These are phyloP conservation scores for Plectosphaerella plurivora DNA, from an alignment of 2,329 filamentous ascomycete genomes.

Conservation along the genomic window DNA sequence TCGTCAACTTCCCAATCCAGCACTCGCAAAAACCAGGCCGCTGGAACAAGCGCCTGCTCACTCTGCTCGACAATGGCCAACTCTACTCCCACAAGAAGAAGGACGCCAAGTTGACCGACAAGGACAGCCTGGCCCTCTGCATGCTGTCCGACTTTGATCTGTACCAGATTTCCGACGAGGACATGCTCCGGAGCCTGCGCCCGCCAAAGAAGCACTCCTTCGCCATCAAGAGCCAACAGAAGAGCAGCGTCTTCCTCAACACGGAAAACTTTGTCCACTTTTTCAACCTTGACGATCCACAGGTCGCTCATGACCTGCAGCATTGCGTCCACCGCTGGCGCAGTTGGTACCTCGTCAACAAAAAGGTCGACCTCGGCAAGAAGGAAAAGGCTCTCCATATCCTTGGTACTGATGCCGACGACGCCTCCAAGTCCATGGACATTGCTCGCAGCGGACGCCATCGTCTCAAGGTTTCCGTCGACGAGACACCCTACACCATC, in stretches of 20 bases:
- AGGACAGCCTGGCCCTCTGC: conserved; percentile 68
- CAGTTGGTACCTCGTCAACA: conserved; percentile 84
- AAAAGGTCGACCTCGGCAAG: conserved; percentile 49
- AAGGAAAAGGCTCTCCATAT: conserved; percentile 22
- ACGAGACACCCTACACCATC: conserved; percentile 55
- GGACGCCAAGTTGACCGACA: conserved; percentile 53
- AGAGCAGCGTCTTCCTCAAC: conserved; percentile 75
- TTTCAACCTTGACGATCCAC: conserved; percentile 74
- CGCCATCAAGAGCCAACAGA: conserved; percentile 89
- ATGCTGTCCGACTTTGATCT: conserved; percentile 92
- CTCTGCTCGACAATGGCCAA: conserved; percentile 70
- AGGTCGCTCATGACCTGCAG: conserved; percentile 64
- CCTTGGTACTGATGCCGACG: conserved; percentile 17
- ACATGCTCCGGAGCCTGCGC: conserved; percentile 66
- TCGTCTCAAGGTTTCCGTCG: conserved; percentile 34
- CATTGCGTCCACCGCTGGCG: conserved; percentile 74
- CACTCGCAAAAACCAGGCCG: conserved; percentile 78
- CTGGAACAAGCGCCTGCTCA: conserved; percentile 84
- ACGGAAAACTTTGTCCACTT: conserved; percentile 89
- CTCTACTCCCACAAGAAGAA: conserved; percentile 65
- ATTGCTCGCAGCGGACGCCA: conserved; percentile 26
- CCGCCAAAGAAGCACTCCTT: conserved; percentile 83
- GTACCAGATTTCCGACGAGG: conserved; percentile 68
- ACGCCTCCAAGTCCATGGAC: conserved; percentile 23
- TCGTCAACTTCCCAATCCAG: conserved; percentile 63